Base-by-base conservation (phyloP, 129 eudicot genomes). In the Chrysanthemum lavandulifolium region DNA sequence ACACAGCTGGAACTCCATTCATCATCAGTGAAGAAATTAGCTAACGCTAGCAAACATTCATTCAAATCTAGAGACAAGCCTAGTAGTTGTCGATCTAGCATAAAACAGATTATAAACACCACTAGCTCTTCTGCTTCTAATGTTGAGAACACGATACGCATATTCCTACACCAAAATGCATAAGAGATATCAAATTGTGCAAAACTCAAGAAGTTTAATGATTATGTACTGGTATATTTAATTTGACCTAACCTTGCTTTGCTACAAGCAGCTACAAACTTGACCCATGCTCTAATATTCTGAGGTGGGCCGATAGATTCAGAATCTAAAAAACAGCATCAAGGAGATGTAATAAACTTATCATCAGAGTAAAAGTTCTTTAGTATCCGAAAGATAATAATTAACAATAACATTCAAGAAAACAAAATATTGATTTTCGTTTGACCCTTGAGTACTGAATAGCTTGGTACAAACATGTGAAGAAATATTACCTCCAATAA, bases 251-350 rank as follows among this genome's bases (percentile, higher is more conserved):
- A 91, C 99, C 99, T 88, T 76, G 68, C 72, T 83, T 82, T 87
- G 77, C 83, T 77, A 76, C 86, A 85, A 73, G 78, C 80, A 80
- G 87, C 48, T 10, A 79, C 83, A 67, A 15, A 90, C 66, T 88
- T 90, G 80, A 95, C 84, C 97, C 97, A 95, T 50, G 81, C 81
- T 82, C 84, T 81, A 68, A 95, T 86, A 74, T 86, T 94, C 80
- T 82, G 87, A 21, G 97, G 88, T n/a, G 88, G 88, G 23, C 91
- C 91, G 55, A 12, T 19, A 61, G 16, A 10, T 48, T 61, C 79
- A 52, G 88, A 77, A 79, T 82, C 96, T 87, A 63, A 69, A 53
- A 53, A 72, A 59, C 71, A 64, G 58, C 13, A 36, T 64, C 79
- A 60, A 50, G 16, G 19, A 67, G n/a, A 57, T 31, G 15, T 29